A percentile compares a stretch with the other conserved stretches of the same genome.
Evolutionary conservation across 2,329 filamentous ascomycete genomes (phyloP).

Genomic region (Fusarium bactridioides): DNA sequence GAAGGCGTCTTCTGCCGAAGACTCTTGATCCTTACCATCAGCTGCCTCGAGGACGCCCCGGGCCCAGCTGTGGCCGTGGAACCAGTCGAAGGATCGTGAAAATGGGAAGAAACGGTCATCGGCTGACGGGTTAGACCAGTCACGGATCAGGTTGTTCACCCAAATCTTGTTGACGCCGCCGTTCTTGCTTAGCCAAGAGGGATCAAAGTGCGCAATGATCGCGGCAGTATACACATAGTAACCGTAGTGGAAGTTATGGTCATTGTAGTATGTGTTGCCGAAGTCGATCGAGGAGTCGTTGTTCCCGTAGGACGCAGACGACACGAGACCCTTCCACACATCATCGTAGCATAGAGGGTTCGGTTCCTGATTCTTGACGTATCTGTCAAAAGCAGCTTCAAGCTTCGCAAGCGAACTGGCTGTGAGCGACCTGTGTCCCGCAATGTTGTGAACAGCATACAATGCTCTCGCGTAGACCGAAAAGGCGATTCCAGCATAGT

Average conservation of each 20-base stretch:
- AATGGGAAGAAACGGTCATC: background rate
- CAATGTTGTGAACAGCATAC: background rate
- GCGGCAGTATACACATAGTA: background rate
- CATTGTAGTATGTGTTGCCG: background rate
- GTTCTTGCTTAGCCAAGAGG: background rate
- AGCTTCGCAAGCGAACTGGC: background rate
- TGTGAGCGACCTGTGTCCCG: background rate
- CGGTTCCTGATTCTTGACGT: background rate
- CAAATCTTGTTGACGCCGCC: background rate
- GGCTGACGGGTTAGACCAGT: background rate
- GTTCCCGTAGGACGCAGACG: background rate
- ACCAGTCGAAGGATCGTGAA: background rate
- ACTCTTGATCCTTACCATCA: background rate
- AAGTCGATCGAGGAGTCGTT: background rate
- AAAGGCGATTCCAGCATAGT: background rate
- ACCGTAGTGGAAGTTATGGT: background rate
- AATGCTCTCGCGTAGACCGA: background rate
- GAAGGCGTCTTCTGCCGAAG: background rate
- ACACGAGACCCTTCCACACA: background rate
- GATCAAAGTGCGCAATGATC: background rate
- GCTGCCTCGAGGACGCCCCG: background rate
- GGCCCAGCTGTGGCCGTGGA: background rate
- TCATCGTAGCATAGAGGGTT: background rate
- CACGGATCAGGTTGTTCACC: background rate
- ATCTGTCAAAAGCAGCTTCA: background rate